A percentile compares a stretch with the other conserved stretches of the same genome.
Conservation (phyloP, 345 rosid species). For the Syzygium jambos region DNA sequence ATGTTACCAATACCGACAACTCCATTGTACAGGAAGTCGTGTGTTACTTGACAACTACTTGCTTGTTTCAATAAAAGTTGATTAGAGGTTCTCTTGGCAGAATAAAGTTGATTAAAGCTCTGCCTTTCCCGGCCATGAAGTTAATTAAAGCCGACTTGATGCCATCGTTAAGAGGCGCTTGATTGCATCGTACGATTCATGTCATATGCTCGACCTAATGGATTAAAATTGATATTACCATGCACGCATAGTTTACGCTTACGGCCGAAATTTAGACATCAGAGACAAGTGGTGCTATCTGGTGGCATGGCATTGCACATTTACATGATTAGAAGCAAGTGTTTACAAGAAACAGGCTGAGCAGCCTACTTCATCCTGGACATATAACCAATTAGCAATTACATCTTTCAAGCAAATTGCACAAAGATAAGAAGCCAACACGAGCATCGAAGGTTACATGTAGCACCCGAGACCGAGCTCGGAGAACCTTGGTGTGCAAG, state of each 20-base stretch:
- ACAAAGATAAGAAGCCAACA: background rate
- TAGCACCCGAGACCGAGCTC: background rate
- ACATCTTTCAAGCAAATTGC: background rate
- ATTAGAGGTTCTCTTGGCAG: background rate
- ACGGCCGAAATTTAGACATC: background rate
- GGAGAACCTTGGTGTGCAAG: too few relatives aligned
- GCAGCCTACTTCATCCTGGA: background rate
- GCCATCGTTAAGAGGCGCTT: background rate
- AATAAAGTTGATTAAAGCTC: background rate
- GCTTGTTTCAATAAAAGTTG: background rate
- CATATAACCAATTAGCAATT: background rate
- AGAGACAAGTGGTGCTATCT: background rate
- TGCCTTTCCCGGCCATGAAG: too few relatives aligned
- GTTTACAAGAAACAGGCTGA: background rate
- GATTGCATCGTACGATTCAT: background rate
- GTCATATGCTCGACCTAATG: background rate
- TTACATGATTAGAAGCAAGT: background rate
- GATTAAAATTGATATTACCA: background rate
- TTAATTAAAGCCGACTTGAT: background rate
- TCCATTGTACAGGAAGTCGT: background rate
- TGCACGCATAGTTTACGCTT: accelerated
- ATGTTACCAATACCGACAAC: background rate
- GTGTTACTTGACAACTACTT: background rate
- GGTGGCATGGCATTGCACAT: accelerated
- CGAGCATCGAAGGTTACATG: background rate